These are phyloP conservation scores for Euphorbia corollata DNA, from an alignment of 441 rosid genomes.

Conservation along the genomic window DNA sequence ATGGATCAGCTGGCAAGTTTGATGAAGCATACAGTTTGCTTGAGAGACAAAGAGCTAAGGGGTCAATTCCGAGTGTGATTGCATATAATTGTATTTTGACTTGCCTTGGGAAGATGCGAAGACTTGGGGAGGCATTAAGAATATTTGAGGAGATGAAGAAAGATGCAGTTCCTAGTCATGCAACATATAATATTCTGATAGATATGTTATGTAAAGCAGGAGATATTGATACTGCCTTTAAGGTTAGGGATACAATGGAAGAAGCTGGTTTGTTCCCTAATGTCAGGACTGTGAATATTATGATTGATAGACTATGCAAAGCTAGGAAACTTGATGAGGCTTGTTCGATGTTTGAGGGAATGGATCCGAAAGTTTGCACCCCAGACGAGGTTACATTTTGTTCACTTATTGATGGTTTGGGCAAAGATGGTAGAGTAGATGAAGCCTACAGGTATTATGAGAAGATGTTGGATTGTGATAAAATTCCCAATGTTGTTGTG, in stretches of 20 bases:
- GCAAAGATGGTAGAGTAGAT: slow-evolving; percentile 75
- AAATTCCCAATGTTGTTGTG: slow-evolving; percentile 52
- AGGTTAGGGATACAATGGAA: slow-evolving; percentile 72
- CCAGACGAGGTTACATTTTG: slow-evolving; percentile 78
- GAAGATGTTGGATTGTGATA: slow-evolving; percentile 65
- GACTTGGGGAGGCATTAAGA: slow-evolving; percentile 54
- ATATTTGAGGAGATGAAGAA: slow-evolving; percentile 75
- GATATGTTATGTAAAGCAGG: slow-evolving; percentile 78
- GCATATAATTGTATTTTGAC: slow-evolving; percentile 89
- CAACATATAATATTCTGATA: slow-evolving; percentile 69
- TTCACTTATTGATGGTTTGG: slow-evolving; percentile 85
- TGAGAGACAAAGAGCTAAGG: slow-evolving; percentile 80
- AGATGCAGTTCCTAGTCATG: slow-evolving; percentile 67
- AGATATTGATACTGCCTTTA: slow-evolving; percentile 55
- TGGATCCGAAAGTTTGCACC: slow-evolving; percentile 63
- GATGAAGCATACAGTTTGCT: slow-evolving; percentile 67
- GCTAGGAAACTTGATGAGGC: slow-evolving; percentile 80
- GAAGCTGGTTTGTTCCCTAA: slow-evolving; percentile 80
- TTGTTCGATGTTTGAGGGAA: slow-evolving; percentile 56
- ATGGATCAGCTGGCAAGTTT: slow-evolving; percentile 77
- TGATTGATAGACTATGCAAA: slow-evolving; percentile 91
- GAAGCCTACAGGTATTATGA: slow-evolving; percentile 80
- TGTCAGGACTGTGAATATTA: slow-evolving; percentile 72
- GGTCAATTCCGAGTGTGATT: slow-evolving; percentile 78
- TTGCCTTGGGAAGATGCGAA: slow-evolving; percentile 68